A percentile compares a stretch with the other conserved stretches of the same genome.
Evolutionary conservation across 441 rosid species (phyloP).

Genomic region (Lepidium campestre): DNA sequence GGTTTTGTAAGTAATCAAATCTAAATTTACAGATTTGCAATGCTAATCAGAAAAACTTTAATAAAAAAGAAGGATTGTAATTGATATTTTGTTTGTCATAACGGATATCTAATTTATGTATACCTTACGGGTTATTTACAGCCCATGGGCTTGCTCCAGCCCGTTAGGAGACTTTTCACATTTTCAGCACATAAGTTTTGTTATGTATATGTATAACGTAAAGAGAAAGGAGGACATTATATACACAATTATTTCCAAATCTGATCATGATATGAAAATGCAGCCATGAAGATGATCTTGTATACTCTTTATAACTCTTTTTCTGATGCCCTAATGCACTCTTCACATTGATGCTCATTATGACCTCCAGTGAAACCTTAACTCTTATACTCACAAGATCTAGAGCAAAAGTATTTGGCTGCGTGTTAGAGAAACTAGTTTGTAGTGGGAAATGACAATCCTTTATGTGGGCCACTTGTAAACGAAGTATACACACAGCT

Average conservation of each 20-base stretch:
- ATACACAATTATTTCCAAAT: neutral
- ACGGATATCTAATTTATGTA: neutral
- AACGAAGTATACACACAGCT: neutral
- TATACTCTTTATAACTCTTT: neutral
- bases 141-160: neutral
- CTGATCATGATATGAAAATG: neutral
- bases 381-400: neutral
- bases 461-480: neutral
- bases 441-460: neutral
- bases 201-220: neutral
- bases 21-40: neutral
- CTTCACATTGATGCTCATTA: neutral
- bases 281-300: neutral
- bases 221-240: neutral
- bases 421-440: neutral
- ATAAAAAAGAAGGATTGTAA: neutral
- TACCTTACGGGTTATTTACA: neutral
- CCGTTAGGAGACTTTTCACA: no score
- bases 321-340: neutral
- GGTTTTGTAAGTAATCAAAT: neutral
- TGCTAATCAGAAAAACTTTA: neutral
- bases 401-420: neutral
- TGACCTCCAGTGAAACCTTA: neutral
- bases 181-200: no score
- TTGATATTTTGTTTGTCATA: no score